Evolutionary conservation across 139 green algal genomes (phyloP).

Genomic region (Nannochloris sp.): DNA sequence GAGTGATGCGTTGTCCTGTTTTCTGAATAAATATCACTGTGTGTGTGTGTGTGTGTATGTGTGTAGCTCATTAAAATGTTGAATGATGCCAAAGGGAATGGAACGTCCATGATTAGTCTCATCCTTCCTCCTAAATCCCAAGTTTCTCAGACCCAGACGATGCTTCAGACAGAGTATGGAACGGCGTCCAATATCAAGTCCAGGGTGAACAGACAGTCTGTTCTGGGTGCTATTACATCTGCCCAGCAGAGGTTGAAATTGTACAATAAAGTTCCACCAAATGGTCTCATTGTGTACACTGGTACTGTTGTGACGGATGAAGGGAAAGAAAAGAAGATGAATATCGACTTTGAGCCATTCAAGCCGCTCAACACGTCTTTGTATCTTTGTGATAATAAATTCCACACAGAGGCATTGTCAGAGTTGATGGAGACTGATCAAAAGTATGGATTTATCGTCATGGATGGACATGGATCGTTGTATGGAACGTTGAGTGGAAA

Average conservation of each 20-base stretch:
- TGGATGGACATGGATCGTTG: conserved; percentile 95
- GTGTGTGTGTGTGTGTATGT: too few species aligned
- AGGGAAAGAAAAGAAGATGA: conserved; percentile 98
- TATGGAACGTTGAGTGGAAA: conserved; percentile 97
- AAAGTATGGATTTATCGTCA: conserved; percentile 99
- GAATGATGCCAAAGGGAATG: conserved; percentile 78
- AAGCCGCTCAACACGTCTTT: conserved; percentile 99
- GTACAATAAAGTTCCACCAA: conserved; percentile 90
- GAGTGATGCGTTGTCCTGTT: not conserved
- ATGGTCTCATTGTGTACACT: conserved; percentile 96
- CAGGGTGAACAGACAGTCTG: conserved; percentile 94
- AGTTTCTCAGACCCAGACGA: conserved; percentile 84
- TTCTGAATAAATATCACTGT: not conserved
- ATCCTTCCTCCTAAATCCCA: conserved; percentile 98
- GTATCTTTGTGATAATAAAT: conserved; percentile 99
- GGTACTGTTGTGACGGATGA: conserved; percentile 97
- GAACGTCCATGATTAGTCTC: conserved; percentile 98
- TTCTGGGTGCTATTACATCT: conserved; percentile 95
- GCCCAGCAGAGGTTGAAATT: conserved; percentile 94
- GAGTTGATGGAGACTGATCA: conserved; percentile 87
- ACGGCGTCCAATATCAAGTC: conserved; percentile 99
- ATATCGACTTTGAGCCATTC: conserved; percentile 99
- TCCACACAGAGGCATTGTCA: conserved; percentile 95
- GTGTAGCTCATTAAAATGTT: conserved; percentile 82
- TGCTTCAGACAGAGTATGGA: conserved; percentile 96